Base-by-base conservation (phyloP, 2,329 filamentous ascomycete species). In the Talaromyces piceae region DNA sequence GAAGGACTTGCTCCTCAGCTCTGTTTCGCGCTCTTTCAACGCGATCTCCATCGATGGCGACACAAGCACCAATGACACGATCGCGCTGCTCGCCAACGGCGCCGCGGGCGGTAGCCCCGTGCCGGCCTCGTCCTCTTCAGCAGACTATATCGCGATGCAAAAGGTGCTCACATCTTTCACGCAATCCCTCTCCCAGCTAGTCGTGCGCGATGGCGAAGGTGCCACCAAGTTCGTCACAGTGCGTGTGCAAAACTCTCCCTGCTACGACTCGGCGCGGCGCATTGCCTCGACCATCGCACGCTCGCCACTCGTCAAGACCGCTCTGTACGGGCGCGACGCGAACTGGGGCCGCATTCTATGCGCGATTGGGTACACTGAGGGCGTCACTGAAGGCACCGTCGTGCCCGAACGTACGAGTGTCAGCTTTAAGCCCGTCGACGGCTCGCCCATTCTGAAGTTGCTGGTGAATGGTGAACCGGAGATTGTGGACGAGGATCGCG, bases 321-420 rank as follows among this genome's bases (percentile, higher is more conserved):
- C 93, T 0, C 77, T 98, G 37, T 98, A 98, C 70, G 93, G 93
- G 58, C 89, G 90, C 67, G 93, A 98, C 67, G 93, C 93, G 16
- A 98, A 98, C 76, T 98, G 93, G 93, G 93, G 93, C 28, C 89
- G 93, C 50, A 95, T 98, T 56, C 79, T 97, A 25, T 97, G 93
- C 68, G 91, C 93, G 1, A 90, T 91, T 4, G 93, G 93, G 3
- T 97, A 97, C 66, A 76, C 80, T 0, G 77, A 78, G 53, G 69
- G 69, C 59, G 67, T 78, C 60, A 71, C 49, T 28, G 58, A 63
- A 1, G 69, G 67, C 0, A 69, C 69, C 8, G 72, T 84, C 18
- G 67, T 77, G 1, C 80, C 80, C 1, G 68, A 74, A 46, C 72
- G 73, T 44, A 84, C 80, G 6, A 80, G 75, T 56, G 81, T 84